Evolutionary conservation across 768 basidiomycete species (phyloP), one percentile per base, ranked within the genome.

Genomic region (Boletus rufocinnamomeus): DNA sequence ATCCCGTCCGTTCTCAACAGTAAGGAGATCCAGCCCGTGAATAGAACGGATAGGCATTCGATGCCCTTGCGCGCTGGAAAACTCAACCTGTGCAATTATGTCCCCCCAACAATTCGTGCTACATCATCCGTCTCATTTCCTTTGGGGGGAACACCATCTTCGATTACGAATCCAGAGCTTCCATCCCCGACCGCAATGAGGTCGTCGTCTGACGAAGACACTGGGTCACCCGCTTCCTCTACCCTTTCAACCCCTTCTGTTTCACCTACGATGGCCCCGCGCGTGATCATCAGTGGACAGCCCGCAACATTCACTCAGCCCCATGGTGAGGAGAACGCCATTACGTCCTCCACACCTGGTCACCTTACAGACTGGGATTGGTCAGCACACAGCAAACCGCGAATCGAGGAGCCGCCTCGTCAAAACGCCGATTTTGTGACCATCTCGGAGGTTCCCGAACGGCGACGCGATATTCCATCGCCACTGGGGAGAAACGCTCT

Each of bases 1-100:
- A 2, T 55, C 43, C 61, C 61, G 0, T 47, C 61, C 1, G 11
- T n/a, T 11, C 28, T 54, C n/a, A 41, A n/a, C 4, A 27, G 28
- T n/a, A 57, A 45, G 46, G 37, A 35, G 23, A 17, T 37, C 30
- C 35, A 44, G 5, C 25, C 60, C 25, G 5, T 21, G 21, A 7
- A 44, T 6, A 40, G 30, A 9, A 30, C 43, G 10, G 50, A 60
- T 6, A 50, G 35, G 25, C 44, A 23, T 21, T 30, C 40, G n/a
- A 40, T 28, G 9, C 45, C 57, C 3, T 21, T 45, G 4, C 59
- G 56, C 2, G 25, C 57, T 1, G 74, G 71, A 23, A 68, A 65
- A 59, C 63, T 76, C 49, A 62, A 50, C 41, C 58, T 76, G 3
- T 58, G 65, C 53, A 77, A 76, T 50, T 76, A 76, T 48, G 71